Evolutionary conservation across 352 stramenopile genomes (phyloP), one percentile per base, ranked within the genome.

Genomic region (Blastocystis sp.): DNA sequence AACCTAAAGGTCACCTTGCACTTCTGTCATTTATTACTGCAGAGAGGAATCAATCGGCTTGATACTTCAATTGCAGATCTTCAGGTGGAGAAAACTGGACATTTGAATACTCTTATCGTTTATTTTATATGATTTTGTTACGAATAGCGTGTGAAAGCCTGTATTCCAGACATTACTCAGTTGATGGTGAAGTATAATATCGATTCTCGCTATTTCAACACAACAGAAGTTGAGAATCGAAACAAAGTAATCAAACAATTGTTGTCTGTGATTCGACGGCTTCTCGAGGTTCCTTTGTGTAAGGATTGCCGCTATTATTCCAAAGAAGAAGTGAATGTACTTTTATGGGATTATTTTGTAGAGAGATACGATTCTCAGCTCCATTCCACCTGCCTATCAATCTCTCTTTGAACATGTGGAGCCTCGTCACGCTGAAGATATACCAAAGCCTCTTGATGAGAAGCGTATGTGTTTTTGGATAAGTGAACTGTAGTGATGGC

Each of bases 261-360:
- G 24, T 39, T 73, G 32, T 9, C 21, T 21, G 61, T 73, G 24
- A 73, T 73, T 73, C 32, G 32, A 39, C 16, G 32, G 7, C 24
- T 73, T 29, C 21, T 73, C 12, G 61, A 73, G 61, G 32, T 73
- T 46, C 61, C 61, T 9, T 39, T 73, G 9, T 73, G 61, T 29
- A 29, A 39, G n/a, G 61, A 73, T n/a, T 73, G 61, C 0, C 61
- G 61, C 61, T 73, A 46, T 46, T 73, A 73, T n/a, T 52, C 61
- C 9, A 39, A 46, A 9, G 61, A 73, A 0, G 32, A 73, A n/a
- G 61, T 46, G 9, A 7, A 12, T 49, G 27, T 73, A 52, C 24
- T 27, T 46, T 19, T 9, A 27, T 0, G 11, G 27, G 9, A 24
- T 39, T 46, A 5, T 52, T 49, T 39, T 21, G 24, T 37, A 73